phyloP scores from a whole-genome alignment of 2,329 filamentous ascomycete species.

The Arthroderma uncinatum region DNA sequence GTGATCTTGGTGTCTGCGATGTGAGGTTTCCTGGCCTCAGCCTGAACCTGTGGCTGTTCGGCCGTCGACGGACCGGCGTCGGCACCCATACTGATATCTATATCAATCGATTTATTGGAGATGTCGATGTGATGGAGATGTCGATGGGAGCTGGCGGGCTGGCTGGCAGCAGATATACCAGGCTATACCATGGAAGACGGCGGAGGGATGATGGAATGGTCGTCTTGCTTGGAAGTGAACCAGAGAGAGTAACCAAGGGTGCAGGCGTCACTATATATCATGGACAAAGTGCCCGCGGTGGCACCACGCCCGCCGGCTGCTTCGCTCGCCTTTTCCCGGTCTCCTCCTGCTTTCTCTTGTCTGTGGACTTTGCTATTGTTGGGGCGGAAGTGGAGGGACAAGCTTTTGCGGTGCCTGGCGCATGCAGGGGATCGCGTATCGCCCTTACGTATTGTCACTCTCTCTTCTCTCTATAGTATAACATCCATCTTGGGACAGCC shows the following conservation, averaged over 20 bases:
- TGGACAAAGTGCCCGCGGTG: no score
- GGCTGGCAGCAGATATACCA: neutral
- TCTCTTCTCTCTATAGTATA: no score
- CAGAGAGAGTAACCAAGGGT: no score
- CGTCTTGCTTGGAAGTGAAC: no score
- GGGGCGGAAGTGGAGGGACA: conserved; percentile 1
- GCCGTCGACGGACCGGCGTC: neutral
- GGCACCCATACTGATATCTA: neutral
- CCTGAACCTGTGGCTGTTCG: neutral
- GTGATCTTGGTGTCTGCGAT: conserved; percentile 77
- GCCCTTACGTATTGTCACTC: no score
- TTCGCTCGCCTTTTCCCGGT: neutral
- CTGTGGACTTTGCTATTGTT: neutral
- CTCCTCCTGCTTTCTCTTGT: neutral
- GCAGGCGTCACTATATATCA: no score
- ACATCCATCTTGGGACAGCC: no score
- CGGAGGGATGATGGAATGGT: no score
- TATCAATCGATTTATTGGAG: neutral
- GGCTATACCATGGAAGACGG: no score
- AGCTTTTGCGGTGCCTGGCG: neutral
- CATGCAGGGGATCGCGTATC: neutral
- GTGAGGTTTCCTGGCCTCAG: conserved; percentile 54
- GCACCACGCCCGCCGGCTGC: no score
- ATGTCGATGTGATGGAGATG: neutral
- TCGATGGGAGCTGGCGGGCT: no score